Base-by-base conservation (phyloP, 2,329 filamentous ascomycete genomes). In the Xenoacremonium recifei region DNA sequence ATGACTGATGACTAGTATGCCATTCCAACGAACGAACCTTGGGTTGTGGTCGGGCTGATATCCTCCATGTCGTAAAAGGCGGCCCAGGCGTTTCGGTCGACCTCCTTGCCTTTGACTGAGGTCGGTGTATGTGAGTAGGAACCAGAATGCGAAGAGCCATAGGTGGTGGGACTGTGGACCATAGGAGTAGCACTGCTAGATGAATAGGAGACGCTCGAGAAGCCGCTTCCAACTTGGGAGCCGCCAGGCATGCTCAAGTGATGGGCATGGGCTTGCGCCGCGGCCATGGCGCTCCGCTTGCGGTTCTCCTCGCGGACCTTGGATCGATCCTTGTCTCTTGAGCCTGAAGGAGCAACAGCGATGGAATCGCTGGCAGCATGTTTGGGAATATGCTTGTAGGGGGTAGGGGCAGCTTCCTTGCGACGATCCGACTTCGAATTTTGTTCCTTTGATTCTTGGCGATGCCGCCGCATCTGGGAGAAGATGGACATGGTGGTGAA, bases 281-380 rank as follows among this genome's bases (percentile, higher is more conserved):
- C 63, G n/a, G 63, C 65, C 63, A 75, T 72, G 36, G 71, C 70
- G 53, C 67, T 76, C 49, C 75, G 67, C 44, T 69, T 67, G 40
- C 66, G 67, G 60, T 78, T 76, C 53, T 74, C 64, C 52, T 76
- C 75, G 44, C 72, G 60, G 39, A 80, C 76, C 46, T 62, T 70
- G 18, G 62, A 55, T 32, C 69, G 64, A 50, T 79, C 75, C 11
- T 68, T 65, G 6, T 59, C 54, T 37, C 70, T 72, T 70, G 72
- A 79, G 49, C 67, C 71, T 2, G 72, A 66, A 9, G 78, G 79
- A 3, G 75, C 76, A 21, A 72, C 74, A 17, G 71, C 67, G 32
- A 82, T 62, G 32, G 80, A 78, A 60, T 84, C 80, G 11, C 69
- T 58, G 34, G 77, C 77, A 20, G 80, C 80, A 56, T 85, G 81